phyloP scores from a whole-genome alignment of 1,139 yeast genomes.

The Groenewaldozyma auringiensis region DNA sequence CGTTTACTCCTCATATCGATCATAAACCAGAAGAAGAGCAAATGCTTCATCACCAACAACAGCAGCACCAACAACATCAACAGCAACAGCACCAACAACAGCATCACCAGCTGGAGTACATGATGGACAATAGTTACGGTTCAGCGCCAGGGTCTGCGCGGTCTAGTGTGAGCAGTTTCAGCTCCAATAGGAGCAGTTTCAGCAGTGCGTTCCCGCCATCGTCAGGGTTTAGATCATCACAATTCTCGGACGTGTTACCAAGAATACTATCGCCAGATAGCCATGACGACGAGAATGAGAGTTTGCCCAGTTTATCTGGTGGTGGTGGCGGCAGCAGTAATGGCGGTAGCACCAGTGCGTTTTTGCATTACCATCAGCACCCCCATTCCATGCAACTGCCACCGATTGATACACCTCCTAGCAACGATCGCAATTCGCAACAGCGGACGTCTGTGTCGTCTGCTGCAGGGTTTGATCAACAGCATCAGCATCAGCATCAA shows the following conservation, averaged over 20 bases:
- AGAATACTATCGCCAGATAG: neutral
- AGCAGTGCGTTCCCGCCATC: neutral
- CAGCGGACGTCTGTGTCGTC: neutral
- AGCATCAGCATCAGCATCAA: neutral
- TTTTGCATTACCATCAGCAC: neutral
- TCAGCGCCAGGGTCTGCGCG: slow-evolving; percentile 3
- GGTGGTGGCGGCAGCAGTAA: neutral
- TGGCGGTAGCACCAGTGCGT: neutral
- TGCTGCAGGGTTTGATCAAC: neutral
- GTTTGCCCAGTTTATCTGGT: neutral
- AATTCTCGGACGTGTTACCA: neutral
- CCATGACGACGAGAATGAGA: neutral
- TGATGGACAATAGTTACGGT: neutral
- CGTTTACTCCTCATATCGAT: neutral
- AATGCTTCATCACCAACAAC: slow-evolving; percentile 7
- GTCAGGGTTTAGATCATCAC: neutral
- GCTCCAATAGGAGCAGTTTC: neutral
- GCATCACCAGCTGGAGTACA: slow-evolving; percentile 8
- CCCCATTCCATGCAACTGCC: neutral
- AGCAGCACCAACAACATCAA: slow-evolving; percentile 5
- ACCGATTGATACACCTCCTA: slow-evolving; percentile 1
- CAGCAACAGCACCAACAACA: slow-evolving; percentile 8
- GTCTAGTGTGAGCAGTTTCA: neutral
- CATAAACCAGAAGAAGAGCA: neutral
- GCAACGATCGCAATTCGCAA: neutral